Evolutionary conservation across 164 flowering plant species (phyloP), one percentile per base, ranked within the genome.

Genomic region (Macadamia tetraphylla): DNA sequence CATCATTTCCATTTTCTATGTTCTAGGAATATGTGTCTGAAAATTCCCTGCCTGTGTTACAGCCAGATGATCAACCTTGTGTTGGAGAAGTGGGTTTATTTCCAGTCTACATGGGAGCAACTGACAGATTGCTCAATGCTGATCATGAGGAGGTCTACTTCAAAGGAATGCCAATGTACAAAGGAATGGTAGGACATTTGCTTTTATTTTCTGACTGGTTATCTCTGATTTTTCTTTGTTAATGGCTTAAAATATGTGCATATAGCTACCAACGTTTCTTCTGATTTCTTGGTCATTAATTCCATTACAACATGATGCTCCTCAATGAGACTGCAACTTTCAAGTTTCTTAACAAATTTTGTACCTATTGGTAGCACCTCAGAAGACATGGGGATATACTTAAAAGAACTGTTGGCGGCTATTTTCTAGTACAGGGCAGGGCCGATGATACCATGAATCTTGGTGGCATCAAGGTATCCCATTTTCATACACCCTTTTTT

Each of bases 381-480:
- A 87, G 98, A 75, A 83, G 97, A 75, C 99, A 95, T 64, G 99
- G 99, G 59, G 98, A 92, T 78, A 79, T 95, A 57, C 11, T 92
- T 49, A 85, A 81, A 74, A 87, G 98, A 81, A 90, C 81, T 13
- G 79, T 80, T 58, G 94, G 94, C 65, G 96, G 97, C 44, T 92
- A 82, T 78, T 71, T 73, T 18, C 14, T 77, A 64, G 97, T 91
- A 17, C 94, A 87, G 60, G 97, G 99, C 46, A 80, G 99, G 74
- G 92, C 97, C 65, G 99, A 95, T 79, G 98, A 95, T 71, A 92
- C 99, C 70, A 92, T 95, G 99, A 95, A 95, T 76, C 94, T 95
- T 29, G 99, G 98, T 64, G 99, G 99, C 67, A 88, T 92, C 62
- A 94, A 92, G 97, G 98, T 91, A 83, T 9, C 40, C 3, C 3